Base-by-base conservation (phyloP, 1,284 basidiomycete genomes). In the Austroboletus olivaceoglutinosus region DNA sequence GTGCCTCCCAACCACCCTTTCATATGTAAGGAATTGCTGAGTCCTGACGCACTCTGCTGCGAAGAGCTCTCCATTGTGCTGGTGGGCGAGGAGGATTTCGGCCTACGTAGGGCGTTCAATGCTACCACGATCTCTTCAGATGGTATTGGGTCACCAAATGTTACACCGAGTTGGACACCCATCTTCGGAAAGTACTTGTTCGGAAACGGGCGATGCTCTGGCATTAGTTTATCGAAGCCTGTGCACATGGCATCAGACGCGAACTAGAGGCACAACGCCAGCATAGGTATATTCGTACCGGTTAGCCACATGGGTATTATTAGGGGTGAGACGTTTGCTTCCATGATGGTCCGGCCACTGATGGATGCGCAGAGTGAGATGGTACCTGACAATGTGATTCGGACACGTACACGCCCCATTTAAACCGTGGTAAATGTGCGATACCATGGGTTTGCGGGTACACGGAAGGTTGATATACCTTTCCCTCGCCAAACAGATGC, bases 291-390 rank as follows among this genome's bases (percentile, higher is more conserved):
- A 42, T 22, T 45, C 74, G 21, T 47, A 85, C 85, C 93, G 5
- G 87, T 86, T 19, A 98, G 78, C 91, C 93, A 98, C 76, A 98
- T 92, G 2, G 96, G 96, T 50, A 98, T 86, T 50, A 98, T 83
- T n/a, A 85, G 70, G 1, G 96, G 95, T 44, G 82, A 81, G 34
- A 75, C 68, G 19, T 76, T 69, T 0, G 85, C 75, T 62, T 94
- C 91, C 84, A 93, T 91, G 42, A 96, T 66, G 43, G 96, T 89
- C 15, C 91, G 80, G 31, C 89, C 89, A 36, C 91, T 93, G 62
- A 22, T 44, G 45, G 23, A 27, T 10, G 10, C 10, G 34, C 6
- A 37, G 16, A 13, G 18, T 48, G 44, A 45, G 40, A 51, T 33
- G 27, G 30, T 33, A 8, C 30, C 34, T 29, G 31, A 40, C 39